These are phyloP conservation scores for Heimioporus sp. DNA, from an alignment of 768 basidiomycete genomes.

Conservation along the genomic window DNA sequence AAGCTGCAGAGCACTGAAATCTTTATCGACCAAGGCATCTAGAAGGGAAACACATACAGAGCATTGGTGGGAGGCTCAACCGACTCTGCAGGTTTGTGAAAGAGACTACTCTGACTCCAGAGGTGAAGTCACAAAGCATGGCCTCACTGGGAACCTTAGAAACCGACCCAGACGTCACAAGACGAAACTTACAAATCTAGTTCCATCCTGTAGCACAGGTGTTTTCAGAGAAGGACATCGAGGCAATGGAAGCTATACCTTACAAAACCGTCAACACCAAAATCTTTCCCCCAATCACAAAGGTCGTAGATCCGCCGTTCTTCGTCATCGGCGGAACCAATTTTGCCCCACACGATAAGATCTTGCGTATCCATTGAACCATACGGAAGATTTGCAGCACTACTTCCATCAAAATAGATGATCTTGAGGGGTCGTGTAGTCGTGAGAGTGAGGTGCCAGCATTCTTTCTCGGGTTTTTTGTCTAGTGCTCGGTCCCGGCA, in stretches of 20 bases:
- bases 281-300: conserved; percentile 32
- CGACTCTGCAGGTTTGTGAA: conserved; percentile 10
- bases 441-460: conserved; percentile 17
- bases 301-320: conserved; percentile 22
- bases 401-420: conserved; percentile 52
- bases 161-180: not conserved
- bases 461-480: too few species aligned
- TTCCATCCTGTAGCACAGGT: conserved; percentile 43
- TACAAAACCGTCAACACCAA: conserved; percentile 35
- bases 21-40: not conserved
- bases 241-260: conserved; percentile 10
- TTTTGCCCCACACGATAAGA: conserved; percentile 45
- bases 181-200: conserved; percentile 42
- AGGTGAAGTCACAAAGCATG: conserved; percentile 34
- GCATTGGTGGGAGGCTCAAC: accelerated
- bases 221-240: not conserved
- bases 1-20: too few species aligned
- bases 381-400: conserved; percentile 41
- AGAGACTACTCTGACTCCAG: conserved; percentile 27
- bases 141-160: conserved; percentile 28
- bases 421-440: conserved; percentile 37
- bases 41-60: not conserved
- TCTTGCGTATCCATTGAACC: conserved; percentile 50
- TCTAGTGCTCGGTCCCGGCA: too few species aligned
- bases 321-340: too few species aligned